Evolutionary conservation across 225 moss, liverwort and hornwort species (phyloP).

Genomic region (Antitrichia curtipendula): DNA sequence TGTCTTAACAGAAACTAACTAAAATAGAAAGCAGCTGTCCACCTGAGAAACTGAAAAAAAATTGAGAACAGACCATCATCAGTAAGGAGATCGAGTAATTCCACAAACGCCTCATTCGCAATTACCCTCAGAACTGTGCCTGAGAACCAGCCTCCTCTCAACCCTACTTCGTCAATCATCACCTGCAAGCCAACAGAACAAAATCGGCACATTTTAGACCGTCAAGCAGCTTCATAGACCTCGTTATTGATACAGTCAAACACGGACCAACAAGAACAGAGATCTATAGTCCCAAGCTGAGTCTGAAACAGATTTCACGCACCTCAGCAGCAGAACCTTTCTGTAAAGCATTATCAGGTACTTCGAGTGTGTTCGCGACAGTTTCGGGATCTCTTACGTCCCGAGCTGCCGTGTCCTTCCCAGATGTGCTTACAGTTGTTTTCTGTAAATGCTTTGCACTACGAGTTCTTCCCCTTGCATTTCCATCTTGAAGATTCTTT

Average conservation of each 20-base stretch:
- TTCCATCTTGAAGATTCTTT: not conserved
- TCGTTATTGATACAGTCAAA: not conserved
- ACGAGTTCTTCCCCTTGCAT: not conserved
- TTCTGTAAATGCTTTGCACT: not conserved
- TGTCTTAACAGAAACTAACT: not conserved
- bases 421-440: not conserved
- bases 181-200: constrained; percentile 24
- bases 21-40: not conserved
- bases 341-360: not conserved
- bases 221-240: not conserved
- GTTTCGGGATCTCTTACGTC: not conserved
- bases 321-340: constrained; percentile 49
- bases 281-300: not conserved
- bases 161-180: constrained; percentile 45
- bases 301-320: not conserved
- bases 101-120: constrained; percentile 33
- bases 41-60: not conserved
- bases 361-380: not conserved
- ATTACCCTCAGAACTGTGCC: constrained; percentile 22
- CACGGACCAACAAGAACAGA: not conserved
- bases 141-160: constrained; percentile 56
- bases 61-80: constrained; percentile 38
- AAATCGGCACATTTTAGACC: not conserved
- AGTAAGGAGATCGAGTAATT: constrained; percentile 37
- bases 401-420: not conserved